Evolutionary conservation across 495 filamentous ascomycete genomes (phyloP).

Genomic region (Cudoniella acicularis): DNA sequence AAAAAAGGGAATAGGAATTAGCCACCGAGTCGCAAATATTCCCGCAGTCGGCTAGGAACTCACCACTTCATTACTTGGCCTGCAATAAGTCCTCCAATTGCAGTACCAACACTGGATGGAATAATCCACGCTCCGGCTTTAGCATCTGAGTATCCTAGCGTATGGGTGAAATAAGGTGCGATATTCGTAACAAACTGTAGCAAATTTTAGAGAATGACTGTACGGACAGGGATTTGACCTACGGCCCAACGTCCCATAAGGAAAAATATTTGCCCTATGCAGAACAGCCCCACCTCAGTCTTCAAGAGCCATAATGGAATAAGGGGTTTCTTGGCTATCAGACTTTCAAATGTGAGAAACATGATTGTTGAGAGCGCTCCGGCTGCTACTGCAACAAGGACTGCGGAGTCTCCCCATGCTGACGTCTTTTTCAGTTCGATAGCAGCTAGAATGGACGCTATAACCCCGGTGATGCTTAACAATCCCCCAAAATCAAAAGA

Average conservation of each 20-base stretch:
- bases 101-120: slow-evolving; percentile 63
- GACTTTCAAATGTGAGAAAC: slow-evolving; percentile 28
- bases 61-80: slow-evolving; percentile 33
- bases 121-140: slow-evolving; percentile 56
- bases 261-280: slow-evolving; percentile 52
- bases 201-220: slow-evolving; percentile 1
- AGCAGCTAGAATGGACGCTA: slow-evolving; percentile 48
- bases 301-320: slow-evolving; percentile 30
- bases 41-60: too few relatives aligned
- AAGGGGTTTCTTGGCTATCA: slow-evolving; percentile 26
- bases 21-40: slow-evolving; percentile 2
- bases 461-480: slow-evolving; percentile 44
- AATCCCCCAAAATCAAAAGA: slow-evolving; percentile 42
- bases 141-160: slow-evolving; percentile 49
- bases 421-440: slow-evolving; percentile 42
- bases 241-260: slow-evolving; percentile 51
- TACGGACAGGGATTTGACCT: slow-evolving; percentile 33
- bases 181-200: slow-evolving; percentile 50
- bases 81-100: slow-evolving; percentile 52
- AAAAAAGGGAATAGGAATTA: slow-evolving; percentile 7
- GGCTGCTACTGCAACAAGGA: slow-evolving; percentile 8
- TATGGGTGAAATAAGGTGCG: slow-evolving; percentile 67
- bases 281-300: slow-evolving; percentile 47
- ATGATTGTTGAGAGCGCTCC: slow-evolving; percentile 10
- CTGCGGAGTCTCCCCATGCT: slow-evolving; percentile 18